Percentiles rank a stretch among this genome's conserved stretches.
Evolutionary conservation across 2,329 filamentous ascomycete genomes (phyloP).

Genomic region (Claviceps capensis): DNA sequence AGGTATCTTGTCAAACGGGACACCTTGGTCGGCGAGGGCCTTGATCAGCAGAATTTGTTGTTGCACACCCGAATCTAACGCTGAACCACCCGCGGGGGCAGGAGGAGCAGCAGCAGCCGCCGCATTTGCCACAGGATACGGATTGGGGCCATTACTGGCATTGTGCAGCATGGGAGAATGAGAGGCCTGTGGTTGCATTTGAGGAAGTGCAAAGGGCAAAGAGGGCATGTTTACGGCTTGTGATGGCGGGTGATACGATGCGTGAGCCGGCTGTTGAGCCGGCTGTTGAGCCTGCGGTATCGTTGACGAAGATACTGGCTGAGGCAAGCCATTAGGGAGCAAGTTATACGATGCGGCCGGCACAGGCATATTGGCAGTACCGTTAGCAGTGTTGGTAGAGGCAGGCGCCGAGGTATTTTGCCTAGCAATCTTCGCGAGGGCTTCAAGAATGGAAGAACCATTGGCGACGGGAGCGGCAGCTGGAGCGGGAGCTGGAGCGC

Average conservation of each 20-base stretch:
- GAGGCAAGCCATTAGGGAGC: conserved; percentile 18
- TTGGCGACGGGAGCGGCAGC: conserved; percentile 20
- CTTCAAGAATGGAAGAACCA: conserved; percentile 56
- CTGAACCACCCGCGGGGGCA: conserved; percentile 20
- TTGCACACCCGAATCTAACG: conserved; percentile 43
- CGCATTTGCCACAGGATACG: conserved; percentile 18
- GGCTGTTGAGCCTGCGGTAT: conserved; percentile 15
- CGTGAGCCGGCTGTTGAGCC: conserved; percentile 14
- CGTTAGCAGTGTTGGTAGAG: conserved; percentile 17
- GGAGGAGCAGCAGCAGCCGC: conserved; percentile 22
- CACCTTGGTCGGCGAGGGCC: conserved; percentile 58
- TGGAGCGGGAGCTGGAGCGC: conserved; percentile 14
- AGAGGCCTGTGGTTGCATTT: conserved; percentile 23
- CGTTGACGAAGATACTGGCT: conserved; percentile 18
- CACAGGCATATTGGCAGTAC: conserved; percentile 22
- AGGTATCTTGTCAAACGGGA: conserved; percentile 65
- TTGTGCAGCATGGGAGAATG: conserved; percentile 14
- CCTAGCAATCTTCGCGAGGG: conserved; percentile 67
- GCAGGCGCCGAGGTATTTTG: conserved; percentile 42
- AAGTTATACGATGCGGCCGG: conserved; percentile 31
- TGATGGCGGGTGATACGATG: conserved; percentile 28
- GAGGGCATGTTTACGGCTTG: conserved; percentile 47
- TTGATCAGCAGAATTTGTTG: conserved; percentile 65
- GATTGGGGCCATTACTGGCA: conserved; percentile 12
- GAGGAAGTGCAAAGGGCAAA: conserved; percentile 27